These are phyloP conservation scores for Tolypocladium paradoxum DNA, from an alignment of 2,329 filamentous ascomycete species.

Conservation along the genomic window DNA sequence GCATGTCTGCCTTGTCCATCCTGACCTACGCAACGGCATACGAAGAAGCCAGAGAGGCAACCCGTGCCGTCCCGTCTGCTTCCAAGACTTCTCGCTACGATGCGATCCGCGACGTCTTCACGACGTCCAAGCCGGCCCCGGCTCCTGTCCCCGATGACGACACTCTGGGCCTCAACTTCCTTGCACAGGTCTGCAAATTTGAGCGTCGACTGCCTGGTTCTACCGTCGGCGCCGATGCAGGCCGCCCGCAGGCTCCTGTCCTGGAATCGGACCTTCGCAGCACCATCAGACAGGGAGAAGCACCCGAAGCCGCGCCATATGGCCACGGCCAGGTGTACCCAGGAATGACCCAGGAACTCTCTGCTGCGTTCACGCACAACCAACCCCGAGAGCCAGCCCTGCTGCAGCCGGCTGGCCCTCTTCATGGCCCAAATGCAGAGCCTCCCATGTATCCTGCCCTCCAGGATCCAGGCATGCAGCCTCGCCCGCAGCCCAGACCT, in stretches of 20 bases:
- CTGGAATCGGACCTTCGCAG: background rate
- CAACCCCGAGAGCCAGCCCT: constrained; percentile 6
- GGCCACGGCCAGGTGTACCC: background rate
- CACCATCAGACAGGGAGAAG: constrained; percentile 10
- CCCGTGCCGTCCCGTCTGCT: constrained; percentile 12
- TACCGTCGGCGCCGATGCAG: constrained; percentile 7
- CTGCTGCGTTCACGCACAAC: constrained; percentile 10
- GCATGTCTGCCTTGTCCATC: constrained; percentile 18
- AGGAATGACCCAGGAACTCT: constrained; percentile 9
- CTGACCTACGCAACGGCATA: constrained; percentile 21
- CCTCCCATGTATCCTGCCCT: constrained; percentile 4
- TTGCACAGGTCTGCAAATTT: constrained; percentile 24
- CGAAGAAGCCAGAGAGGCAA: constrained; percentile 16
- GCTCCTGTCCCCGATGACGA: constrained; percentile 13
- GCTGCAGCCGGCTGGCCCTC: constrained; percentile 12
- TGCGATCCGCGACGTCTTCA: constrained; percentile 31
- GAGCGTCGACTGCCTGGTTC: constrained; percentile 15
- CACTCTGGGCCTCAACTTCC: constrained; percentile 17
- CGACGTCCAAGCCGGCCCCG: constrained; percentile 21
- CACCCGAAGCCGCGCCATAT: constrained; percentile 7
- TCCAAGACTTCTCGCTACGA: constrained; percentile 24
- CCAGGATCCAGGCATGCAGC: constrained; percentile 1
- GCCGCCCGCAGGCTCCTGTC: background rate
- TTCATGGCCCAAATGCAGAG: constrained; percentile 9
- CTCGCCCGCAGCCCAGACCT: constrained; percentile 7